Evolutionary conservation across 208 protist genomes (phyloP), one percentile per base, ranked within the genome.

Genomic region (Leishmania arabica): DNA sequence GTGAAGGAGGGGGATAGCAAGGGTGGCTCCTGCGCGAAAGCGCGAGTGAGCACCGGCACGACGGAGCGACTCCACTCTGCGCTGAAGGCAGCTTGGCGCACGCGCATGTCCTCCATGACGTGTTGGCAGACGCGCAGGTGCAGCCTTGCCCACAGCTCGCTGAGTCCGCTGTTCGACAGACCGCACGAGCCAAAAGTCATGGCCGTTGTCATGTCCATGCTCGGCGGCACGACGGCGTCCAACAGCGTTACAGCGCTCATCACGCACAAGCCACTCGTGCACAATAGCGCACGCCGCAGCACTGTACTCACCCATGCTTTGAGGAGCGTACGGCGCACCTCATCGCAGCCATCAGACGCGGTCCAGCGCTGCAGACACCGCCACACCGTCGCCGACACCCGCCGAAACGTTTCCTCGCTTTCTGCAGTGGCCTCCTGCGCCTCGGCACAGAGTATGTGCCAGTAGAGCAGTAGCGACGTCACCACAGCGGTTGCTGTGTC

Each of bases 391-490:
- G 40, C 49, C 6, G 77, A 80, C 45, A 62, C 65, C 37, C 34
- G 34, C 40, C 47, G 49, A 45, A 73, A 79, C 42, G 42, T 31
- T 60, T 73, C 64, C 19, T 60, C 49, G n/a, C 27, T 21, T 5
- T 54, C 47, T 31, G 15, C 70, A 47, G 54, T 31, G 37, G 2
- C 54, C 51, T 34, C 78, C 37, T 60, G 45, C 2, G 37, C 62
- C 27, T 78, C 72, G 6, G 51, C 70, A 31, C 77, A 77, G 27
- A 87, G 58, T 27, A 77, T 45, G 58, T 88, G 84, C 66, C 60
- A 77, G 54, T 82, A 83, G 37, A 60, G 37, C 24, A 88, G 80
- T 40, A 88, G 74, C n/a, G 84, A 77, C 58, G 83, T 51, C 40
- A 84, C 31, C 5, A 82, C 58, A 7, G 79, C 71, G 31, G 78